Evolutionary conservation across 202 grass and related monocot genomes (phyloP), one percentile per base, ranked within the genome.

Genomic region (Alloteropsis angusta): DNA sequence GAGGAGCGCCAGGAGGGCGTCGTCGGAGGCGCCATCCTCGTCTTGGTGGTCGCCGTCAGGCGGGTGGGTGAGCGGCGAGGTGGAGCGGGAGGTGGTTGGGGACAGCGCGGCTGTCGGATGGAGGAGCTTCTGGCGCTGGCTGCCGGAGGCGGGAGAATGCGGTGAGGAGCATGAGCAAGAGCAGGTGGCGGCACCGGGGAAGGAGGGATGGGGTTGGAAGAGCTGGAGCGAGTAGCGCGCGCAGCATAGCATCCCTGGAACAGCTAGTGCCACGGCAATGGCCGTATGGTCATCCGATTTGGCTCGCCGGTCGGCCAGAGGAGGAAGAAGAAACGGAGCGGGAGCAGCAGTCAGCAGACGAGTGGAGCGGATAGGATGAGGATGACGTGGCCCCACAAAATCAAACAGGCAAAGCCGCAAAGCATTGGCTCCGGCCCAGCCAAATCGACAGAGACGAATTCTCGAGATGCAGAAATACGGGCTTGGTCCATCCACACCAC

Each of bases 1-100:
- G 44, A 97, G 84, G 30, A 97, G 94, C 6, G n/a, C 71, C 7
- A 97, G 79, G 26, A 86, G 77, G 21, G 81, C 77, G 67, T 82
- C 86, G 23, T 56, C 78, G 47, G 60, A 23, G 23, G 15, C 21
- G 21, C 1, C 75, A 1, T 26, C 19, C 0, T 38, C 13, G 4
- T 37, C 22, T 9, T 26, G 10, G 6, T 9, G 10, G 11, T 76
- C 43, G 25, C 9, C 18, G 26, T 34, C 48, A 2, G 32, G 48
- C 6, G 70, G 21, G 53, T 42, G 2, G 63, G 56, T n/a, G 57
- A 25, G 34, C 55, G 75, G 11, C 0, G 25, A 5, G 18, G 66
- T 14, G 35, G 73, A 37, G 55, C 1, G 15, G 54, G 39, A 44
- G 22, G 57, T 77, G 16, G 65, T 15, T 47, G 56, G 65, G 15